phyloP scores from a whole-genome alignment of 768 basidiomycete species.

The Termitomyces sp. region DNA sequence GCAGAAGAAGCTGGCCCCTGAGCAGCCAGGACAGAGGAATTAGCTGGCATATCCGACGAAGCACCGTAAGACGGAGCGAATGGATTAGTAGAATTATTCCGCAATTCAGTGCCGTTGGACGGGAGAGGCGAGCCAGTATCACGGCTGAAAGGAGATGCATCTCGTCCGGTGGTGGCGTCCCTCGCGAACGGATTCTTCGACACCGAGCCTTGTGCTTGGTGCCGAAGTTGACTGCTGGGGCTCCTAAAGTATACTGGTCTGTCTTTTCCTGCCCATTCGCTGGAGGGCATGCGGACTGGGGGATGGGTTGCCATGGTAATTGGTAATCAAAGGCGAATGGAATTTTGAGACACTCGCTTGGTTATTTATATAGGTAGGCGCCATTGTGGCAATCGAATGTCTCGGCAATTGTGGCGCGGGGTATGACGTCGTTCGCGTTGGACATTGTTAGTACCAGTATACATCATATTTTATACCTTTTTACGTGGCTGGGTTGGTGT shows the following conservation, averaged over 20 bases:
- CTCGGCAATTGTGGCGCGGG: background rate
- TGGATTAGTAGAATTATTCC: background rate
- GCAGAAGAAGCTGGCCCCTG: too few relatives aligned
- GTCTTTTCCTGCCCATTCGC: slow-evolving; percentile 4
- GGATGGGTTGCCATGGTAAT: background rate
- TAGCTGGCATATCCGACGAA: too few relatives aligned
- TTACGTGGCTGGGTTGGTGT: too few relatives aligned
- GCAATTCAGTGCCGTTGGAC: too few relatives aligned
- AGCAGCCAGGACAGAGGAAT: too few relatives aligned
- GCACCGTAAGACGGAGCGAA: background rate
- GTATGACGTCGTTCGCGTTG: too few relatives aligned
- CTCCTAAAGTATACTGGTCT: background rate
- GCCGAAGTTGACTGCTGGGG: background rate
- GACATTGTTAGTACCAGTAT: too few relatives aligned
- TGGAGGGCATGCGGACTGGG: slow-evolving; percentile 4
- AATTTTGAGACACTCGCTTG: background rate
- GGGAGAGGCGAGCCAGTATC: background rate
- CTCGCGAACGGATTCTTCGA: background rate
- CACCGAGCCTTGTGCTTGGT: background rate
- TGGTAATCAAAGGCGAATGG: background rate
- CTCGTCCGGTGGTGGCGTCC: background rate
- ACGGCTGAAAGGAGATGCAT: background rate
- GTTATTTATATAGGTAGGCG: background rate
- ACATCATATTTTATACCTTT: too few relatives aligned
- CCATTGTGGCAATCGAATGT: background rate